Evolutionary conservation across 345 rosid genomes (phyloP), one percentile per base, ranked within the genome.

Genomic region (Populus davidiana): DNA sequence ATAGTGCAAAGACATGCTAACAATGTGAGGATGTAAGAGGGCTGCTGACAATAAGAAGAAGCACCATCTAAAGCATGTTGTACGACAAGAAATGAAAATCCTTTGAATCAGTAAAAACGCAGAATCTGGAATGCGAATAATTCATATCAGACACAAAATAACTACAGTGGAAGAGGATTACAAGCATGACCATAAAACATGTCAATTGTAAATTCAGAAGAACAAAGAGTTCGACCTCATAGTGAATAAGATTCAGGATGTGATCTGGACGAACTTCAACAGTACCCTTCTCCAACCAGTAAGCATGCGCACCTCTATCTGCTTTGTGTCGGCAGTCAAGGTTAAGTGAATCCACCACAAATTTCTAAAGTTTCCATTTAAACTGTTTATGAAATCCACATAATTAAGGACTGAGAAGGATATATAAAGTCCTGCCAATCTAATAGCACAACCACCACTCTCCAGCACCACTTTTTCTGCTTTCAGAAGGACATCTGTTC

Each of bases 371-470:
- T 79, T 59, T 59, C 29, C 75, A 41, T 44, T 75, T 59, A 70
- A 49, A 75, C 75, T 65, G 59, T 36, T 50, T 47, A 80, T 33
- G 23, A 27, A 31, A 35, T 69, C 39, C 36, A 76, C 75, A 52
- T 1, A 50, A 65, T 66, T 72, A 20, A 33, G 66, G 72, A 16
- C 69, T 44, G 38, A 25, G 33, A 80, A 96, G 99, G 99, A 96
- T 96, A 96, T 96, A 82, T 96, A 93, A 67, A 96, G 98, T 81
- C 98, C 97, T 71, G 96, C 97, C 82, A 96, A 82, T 90, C 98
- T 82, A 82, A 93, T 81, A 69, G 91, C 94, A 79, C 86, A 91
- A 44, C 99, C 99, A 23, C 88, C 94, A 70, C 82, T 80, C 66
- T 93, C 96, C 79, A 90, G 71, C 75, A 90, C 93, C 52, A 87